Evolutionary conservation across 108 stramenopile genomes (phyloP).

Genomic region (Skeletonema menzelii): DNA sequence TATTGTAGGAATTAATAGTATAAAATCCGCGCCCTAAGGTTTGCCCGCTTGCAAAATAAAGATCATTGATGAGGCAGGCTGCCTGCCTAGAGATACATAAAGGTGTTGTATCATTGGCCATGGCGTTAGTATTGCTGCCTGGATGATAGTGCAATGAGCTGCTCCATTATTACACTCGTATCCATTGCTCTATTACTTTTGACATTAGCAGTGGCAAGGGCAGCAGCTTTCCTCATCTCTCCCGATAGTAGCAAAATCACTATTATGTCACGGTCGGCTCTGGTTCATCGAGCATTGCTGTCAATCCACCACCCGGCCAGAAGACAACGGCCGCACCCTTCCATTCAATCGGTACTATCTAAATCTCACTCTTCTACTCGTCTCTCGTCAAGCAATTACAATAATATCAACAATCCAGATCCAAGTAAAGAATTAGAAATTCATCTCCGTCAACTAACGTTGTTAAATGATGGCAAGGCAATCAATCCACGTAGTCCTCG

Average conservation of each 20-base stretch:
- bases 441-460: conserved; percentile 4
- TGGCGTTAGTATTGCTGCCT: too few relatives aligned
- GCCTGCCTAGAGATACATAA: too few relatives aligned
- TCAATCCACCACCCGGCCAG: background rate
- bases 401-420: background rate
- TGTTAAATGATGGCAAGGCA: conserved; percentile 31
- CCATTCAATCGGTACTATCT: background rate
- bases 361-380: background rate
- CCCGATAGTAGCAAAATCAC: background rate
- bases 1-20: too few relatives aligned
- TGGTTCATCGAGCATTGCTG: background rate
- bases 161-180: background rate
- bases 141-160: too few relatives aligned
- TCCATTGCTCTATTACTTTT: background rate
- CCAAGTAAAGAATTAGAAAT: conserved; percentile 1
- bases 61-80: too few relatives aligned
- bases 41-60: too few relatives aligned
- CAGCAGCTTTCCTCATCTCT: background rate
- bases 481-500: conserved; percentile 75
- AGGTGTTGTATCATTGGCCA: too few relatives aligned
- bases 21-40: too few relatives aligned
- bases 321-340: background rate
- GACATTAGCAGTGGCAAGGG: background rate
- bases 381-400: background rate
- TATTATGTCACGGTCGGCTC: too few relatives aligned